Conservation (phyloP, 2,329 filamentous ascomycete species). For the Neoascochyta sp. region DNA sequence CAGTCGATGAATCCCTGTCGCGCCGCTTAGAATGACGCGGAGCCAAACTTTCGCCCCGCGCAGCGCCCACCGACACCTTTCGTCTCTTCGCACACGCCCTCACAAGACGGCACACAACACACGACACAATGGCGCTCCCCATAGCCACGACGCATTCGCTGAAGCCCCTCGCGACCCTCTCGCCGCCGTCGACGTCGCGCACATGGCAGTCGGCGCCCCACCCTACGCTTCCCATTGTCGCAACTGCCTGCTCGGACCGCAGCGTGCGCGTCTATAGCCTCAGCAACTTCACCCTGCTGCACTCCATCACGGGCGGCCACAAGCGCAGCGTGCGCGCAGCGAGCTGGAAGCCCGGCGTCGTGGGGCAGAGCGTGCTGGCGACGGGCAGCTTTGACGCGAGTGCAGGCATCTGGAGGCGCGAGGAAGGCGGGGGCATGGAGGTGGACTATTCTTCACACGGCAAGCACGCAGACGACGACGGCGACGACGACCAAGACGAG, state of each 20-base stretch:
- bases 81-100: no score
- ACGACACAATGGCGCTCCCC: no score
- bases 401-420: conserved; percentile 63
- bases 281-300: conserved; percentile 72
- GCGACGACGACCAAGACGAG: conserved; percentile 66
- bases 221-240: conserved; percentile 80
- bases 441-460: conserved; percentile 25
- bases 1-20: no score
- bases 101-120: no score
- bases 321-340: conserved; percentile 81
- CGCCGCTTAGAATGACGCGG: no score
- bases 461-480: conserved; percentile 42
- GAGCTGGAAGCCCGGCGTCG: conserved; percentile 75
- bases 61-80: no score
- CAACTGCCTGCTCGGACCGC: conserved; percentile 82
- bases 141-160: conserved; percentile 31
- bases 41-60: no score
- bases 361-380: conserved; percentile 68
- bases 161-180: conserved; percentile 50
- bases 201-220: conserved; percentile 86
- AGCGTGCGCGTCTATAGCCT: conserved; percentile 87
- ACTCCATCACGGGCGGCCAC: conserved; percentile 79
- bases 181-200: conserved; percentile 55
- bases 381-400: conserved; percentile 93
- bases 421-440: conserved; percentile 59